phyloP scores from a whole-genome alignment of 495 filamentous ascomycete species.

The Hypomontagnella submonticulosa region DNA sequence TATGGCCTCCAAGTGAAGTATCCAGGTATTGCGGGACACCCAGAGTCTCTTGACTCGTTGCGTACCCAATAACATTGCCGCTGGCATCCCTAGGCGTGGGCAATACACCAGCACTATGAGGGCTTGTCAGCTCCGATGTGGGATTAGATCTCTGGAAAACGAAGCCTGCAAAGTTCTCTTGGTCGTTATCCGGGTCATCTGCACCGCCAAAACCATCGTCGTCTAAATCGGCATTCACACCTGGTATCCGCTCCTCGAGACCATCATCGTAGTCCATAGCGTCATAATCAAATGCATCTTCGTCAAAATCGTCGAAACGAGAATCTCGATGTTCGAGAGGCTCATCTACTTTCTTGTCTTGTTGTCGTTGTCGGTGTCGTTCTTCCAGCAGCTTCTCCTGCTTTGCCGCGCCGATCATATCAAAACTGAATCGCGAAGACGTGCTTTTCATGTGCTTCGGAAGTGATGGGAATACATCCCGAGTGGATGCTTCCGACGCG shows the following conservation, averaged over 20 bases:
- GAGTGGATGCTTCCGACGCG: slow-evolving; percentile 53
- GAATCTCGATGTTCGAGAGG: slow-evolving; percentile 49
- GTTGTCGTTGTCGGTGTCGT: slow-evolving; percentile 78
- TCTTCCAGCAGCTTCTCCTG: slow-evolving; percentile 89
- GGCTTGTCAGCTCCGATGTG: slow-evolving; percentile 59
- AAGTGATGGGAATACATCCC: slow-evolving; percentile 60
- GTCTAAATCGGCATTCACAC: slow-evolving; percentile 75
- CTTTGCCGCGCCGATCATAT: slow-evolving; percentile 83
- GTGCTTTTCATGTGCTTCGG: slow-evolving; percentile 87
- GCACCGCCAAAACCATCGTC: slow-evolving; percentile 52
- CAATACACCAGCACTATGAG: slow-evolving; percentile 56
- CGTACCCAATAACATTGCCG: slow-evolving; percentile 62
- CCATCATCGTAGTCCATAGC: slow-evolving; percentile 76
- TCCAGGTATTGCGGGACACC: slow-evolving; percentile 30
- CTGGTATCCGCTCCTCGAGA: slow-evolving; percentile 80
- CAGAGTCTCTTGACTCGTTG: slow-evolving; percentile 57
- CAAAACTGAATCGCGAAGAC: slow-evolving; percentile 91
- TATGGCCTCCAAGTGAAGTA: not conserved
- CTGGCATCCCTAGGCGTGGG: slow-evolving; percentile 65
- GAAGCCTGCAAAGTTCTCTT: slow-evolving; percentile 66
- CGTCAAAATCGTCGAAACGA: slow-evolving; percentile 71
- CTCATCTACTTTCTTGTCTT: slow-evolving; percentile 60
- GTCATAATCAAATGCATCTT: slow-evolving; percentile 74
- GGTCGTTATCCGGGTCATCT: slow-evolving; percentile 59
- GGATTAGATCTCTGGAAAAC: slow-evolving; percentile 63